Percentiles rank a stretch among this genome's conserved stretches.
Evolutionary conservation across 1,284 basidiomycete genomes (phyloP).

Genomic region (Cryptococcus amylolentus): DNA sequence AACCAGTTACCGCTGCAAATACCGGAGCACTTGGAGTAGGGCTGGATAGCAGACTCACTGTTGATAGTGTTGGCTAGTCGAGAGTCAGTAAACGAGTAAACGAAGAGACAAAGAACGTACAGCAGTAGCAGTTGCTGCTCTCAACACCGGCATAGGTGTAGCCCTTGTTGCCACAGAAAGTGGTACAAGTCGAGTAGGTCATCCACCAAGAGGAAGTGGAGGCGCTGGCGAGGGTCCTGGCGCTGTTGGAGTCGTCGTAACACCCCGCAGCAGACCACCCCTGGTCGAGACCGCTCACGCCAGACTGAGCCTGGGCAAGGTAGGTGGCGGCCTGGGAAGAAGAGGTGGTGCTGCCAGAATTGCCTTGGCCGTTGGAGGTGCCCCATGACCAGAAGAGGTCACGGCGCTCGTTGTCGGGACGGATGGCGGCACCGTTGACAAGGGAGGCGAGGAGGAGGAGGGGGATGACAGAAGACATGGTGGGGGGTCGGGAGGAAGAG

Average conservation of each 20-base stretch:
- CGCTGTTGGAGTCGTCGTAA: constrained; percentile 12
- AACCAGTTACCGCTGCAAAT: constrained; percentile 16
- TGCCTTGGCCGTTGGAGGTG: not conserved
- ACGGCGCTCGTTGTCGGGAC: not conserved
- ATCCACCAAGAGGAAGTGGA: constrained; percentile 9
- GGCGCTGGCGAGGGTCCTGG: constrained; percentile 12
- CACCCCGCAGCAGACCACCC: constrained; percentile 21
- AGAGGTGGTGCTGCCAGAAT: not conserved
- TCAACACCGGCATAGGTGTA: constrained; percentile 14
- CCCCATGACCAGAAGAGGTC: not conserved
- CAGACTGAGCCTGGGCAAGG: constrained; percentile 3
- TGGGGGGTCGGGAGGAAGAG: not conserved
- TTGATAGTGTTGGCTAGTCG: constrained; percentile 9
- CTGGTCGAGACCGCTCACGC: not conserved
- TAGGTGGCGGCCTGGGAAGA: not conserved
- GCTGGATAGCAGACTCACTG: constrained; percentile 13
- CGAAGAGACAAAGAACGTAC: not conserved
- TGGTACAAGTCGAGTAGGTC: constrained; percentile 13
- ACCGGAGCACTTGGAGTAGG: constrained; percentile 12
- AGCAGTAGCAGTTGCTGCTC: too few species aligned
- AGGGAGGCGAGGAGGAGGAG: not conserved
- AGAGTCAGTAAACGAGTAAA: not conserved
- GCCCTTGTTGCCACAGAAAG: constrained; percentile 5
- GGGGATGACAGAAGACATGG: not conserved
- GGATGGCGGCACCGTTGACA: not conserved